phyloP scores from a whole-genome alignment of 2,329 filamentous ascomycete genomes.

The Sclerotinia sclerotiorum region DNA sequence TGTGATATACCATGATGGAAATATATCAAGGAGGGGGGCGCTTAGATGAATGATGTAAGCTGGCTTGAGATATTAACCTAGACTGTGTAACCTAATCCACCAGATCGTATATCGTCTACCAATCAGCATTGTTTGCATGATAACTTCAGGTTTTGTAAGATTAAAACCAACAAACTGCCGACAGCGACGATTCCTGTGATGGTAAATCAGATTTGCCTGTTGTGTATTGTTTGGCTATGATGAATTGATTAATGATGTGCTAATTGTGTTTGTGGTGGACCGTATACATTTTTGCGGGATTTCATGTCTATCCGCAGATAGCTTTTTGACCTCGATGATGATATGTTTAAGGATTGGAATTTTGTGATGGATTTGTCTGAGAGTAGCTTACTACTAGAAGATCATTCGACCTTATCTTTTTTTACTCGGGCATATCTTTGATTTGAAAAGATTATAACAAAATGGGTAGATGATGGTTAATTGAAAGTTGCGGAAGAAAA shows the following conservation, averaged over 20 bases:
- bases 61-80: background rate
- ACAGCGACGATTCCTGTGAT: background rate
- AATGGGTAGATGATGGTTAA: background rate
- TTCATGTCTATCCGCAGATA: background rate
- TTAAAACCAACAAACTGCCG: background rate
- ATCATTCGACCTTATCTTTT: background rate
- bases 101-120: background rate
- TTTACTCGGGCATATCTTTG: too few relatives aligned
- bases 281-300: background rate
- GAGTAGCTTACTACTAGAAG: background rate
- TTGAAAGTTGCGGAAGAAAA: too few relatives aligned
- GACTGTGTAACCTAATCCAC: background rate
- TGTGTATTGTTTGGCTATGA: background rate
- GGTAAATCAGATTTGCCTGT: background rate
- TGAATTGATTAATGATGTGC: background rate
- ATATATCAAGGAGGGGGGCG: constrained; percentile 1
- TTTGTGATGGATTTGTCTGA: background rate
- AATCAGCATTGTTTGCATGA: background rate
- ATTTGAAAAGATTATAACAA: too few relatives aligned
- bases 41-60: constrained; percentile 1
- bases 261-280: background rate
- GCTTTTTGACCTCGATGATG: background rate
- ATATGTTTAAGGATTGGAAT: background rate
- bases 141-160: background rate
- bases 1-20: background rate